Conservation (phyloP, 495 filamentous ascomycete species). For the Penicillium coffeae region DNA sequence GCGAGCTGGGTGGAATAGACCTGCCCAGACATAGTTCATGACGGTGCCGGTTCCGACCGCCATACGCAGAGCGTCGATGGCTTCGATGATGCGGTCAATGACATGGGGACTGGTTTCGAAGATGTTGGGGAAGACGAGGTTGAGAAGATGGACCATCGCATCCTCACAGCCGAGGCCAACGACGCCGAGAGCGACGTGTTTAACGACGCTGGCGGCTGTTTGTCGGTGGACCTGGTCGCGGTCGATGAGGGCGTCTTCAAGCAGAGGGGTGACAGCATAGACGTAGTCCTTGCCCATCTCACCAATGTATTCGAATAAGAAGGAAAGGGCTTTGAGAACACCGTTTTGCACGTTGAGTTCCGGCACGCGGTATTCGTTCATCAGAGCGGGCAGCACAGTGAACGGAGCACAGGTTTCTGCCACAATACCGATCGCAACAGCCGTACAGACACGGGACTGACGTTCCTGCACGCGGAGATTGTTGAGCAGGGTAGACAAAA, state of each 20-base stretch:
- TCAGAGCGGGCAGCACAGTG: slow-evolving; percentile 95
- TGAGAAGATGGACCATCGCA: slow-evolving; percentile 96
- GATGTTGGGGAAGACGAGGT: slow-evolving; percentile 92
- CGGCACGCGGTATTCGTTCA: slow-evolving; percentile 99
- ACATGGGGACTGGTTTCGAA: slow-evolving; percentile 99
- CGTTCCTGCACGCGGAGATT: slow-evolving; percentile 96
- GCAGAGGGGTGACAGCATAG: slow-evolving; percentile 94
- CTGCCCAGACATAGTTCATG: slow-evolving; percentile 97
- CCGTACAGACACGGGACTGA: slow-evolving; percentile 96
- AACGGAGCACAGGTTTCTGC: slow-evolving; percentile 99
- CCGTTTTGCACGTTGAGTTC: slow-evolving; percentile 99
- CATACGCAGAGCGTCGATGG: slow-evolving; percentile 93
- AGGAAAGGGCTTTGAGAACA: slow-evolving; percentile 93
- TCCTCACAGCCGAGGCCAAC: slow-evolving; percentile 98
- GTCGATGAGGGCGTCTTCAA: slow-evolving; percentile 97
- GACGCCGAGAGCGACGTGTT: slow-evolving; percentile 93
- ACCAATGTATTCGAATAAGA: slow-evolving; percentile 98
- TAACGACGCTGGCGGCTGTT: slow-evolving; percentile 92
- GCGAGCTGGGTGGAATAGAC: slow-evolving; percentile 91
- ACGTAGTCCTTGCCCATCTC: slow-evolving; percentile 99
- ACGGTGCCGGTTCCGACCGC: slow-evolving; percentile 86
- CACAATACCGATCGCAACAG: slow-evolving; percentile 99
- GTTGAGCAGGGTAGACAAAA: slow-evolving; percentile 91
- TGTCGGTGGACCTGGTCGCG: slow-evolving; percentile 98
- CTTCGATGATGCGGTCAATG: slow-evolving; percentile 95